Percentiles rank a stretch among this genome's conserved stretches.
These are phyloP conservation scores for Albatrellus ellisii DNA, from an alignment of 768 basidiomycete species.

Conservation along the genomic window DNA sequence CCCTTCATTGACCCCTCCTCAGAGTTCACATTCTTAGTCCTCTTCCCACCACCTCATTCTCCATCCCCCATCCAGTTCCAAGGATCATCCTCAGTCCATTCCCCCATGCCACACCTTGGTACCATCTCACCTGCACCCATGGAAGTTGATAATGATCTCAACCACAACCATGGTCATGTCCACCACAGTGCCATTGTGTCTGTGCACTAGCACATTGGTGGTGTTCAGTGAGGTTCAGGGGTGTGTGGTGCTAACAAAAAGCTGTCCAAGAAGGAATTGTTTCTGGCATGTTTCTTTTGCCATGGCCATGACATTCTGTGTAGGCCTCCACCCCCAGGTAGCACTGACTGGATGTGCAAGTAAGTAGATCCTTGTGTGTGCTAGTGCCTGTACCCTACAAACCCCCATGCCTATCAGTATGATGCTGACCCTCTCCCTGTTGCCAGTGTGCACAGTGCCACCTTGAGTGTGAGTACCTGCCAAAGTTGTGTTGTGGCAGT, in stretches of 20 bases:
- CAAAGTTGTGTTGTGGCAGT: neutral
- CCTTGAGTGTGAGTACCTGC: neutral
- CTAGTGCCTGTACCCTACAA: neutral
- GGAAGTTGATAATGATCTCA: too few species aligned
- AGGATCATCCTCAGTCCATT: too few species aligned
- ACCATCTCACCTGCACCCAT: too few species aligned
- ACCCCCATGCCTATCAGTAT: neutral
- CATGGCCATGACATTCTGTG: neutral
- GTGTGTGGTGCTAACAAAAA: neutral
- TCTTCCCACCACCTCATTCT: too few species aligned
- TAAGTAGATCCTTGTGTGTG: neutral
- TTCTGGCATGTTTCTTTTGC: neutral
- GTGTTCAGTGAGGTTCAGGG: too few species aligned
- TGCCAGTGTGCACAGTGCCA: neutral
- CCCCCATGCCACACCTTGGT: too few species aligned
- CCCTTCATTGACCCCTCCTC: too few species aligned
- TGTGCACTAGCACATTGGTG: too few species aligned
- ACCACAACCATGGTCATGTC: too few species aligned
- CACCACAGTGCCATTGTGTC: too few species aligned
- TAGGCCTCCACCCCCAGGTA: neutral
- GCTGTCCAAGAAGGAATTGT: neutral
- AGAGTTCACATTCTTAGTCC: too few species aligned
- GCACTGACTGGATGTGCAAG: neutral
- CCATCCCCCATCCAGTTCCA: too few species aligned
- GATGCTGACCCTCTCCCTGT: neutral